Base-by-base conservation (phyloP, 257 asterid species). In the Ocimum tenuiflorum region DNA sequence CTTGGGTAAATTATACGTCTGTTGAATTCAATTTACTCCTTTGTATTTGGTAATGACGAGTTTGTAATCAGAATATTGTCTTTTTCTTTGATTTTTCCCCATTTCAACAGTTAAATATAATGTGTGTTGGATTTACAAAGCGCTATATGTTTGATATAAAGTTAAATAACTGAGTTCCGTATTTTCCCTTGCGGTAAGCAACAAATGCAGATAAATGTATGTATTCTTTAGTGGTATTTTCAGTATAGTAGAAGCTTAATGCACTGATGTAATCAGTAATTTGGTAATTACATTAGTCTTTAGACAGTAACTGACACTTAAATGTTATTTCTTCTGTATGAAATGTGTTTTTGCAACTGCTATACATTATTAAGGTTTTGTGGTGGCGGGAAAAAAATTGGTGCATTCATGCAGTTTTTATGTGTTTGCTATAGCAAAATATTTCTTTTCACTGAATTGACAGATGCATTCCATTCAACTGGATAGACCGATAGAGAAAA, bases 391-490 rank as follows among this genome's bases (percentile, higher is more conserved):
- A 39, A 57, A 36, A 61, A 59, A 73, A 83, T 22, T 24, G 70
- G 64, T 46, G 73, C 73, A 67, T 64, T 74, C 82, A 80, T 80
- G 77, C 75, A 80, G 53, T 38, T 57, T 10, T 60, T 57, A 48
- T 70, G 41, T 58, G 18, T 51, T 39, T 68, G 57, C 65, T 35
- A 39, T 73, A 68, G 67, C 60, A 58, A 69, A 65, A 67, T 72
- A 54, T 84, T 75, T 73, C 77, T 52, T 65, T 82, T 6, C 47
- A 77, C 65, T 81, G 60, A 68, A 48, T 84, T 51, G 73, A 80
- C 50, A 86, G 73, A 73, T 81, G 77, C 74, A 76, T 86, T 43
- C 90, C 88, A 14, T 39, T 75, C 69, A 74, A 72, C 69, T 86
- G 90, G 95, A 84, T 65, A 56, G 52, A n/a, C n/a, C n/a, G n/a